Percentiles rank a stretch among this genome's conserved stretches.
Evolutionary conservation across 306 rosid species (phyloP).

Genomic region (Clitoria ternatea): DNA sequence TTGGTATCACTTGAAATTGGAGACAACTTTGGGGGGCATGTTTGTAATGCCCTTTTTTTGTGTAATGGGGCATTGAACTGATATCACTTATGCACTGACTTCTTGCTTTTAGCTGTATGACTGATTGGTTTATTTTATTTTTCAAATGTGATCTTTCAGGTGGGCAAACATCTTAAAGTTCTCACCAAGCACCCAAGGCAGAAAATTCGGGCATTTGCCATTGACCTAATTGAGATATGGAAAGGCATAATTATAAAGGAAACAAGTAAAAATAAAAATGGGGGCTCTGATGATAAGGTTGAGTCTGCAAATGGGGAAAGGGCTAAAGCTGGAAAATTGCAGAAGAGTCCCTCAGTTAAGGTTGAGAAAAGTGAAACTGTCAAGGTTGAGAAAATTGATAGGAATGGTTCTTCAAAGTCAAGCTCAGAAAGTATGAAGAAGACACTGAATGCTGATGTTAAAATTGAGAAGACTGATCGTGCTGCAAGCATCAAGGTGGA

Average conservation of each 20-base stretch:
- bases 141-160: constrained; percentile 43
- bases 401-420: constrained; percentile 39
- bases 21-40: too few relatives aligned
- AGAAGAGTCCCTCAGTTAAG: constrained; percentile 52
- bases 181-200: constrained; percentile 81
- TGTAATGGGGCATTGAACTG: background rate
- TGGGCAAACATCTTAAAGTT: constrained; percentile 78
- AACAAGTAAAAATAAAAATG: constrained; percentile 63
- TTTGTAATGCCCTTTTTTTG: too few relatives aligned
- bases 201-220: constrained; percentile 67
- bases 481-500: constrained; percentile 58
- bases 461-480: constrained; percentile 42
- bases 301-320: constrained; percentile 48
- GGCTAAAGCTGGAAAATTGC: constrained; percentile 66
- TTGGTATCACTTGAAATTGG: background rate
- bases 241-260: constrained; percentile 74
- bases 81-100: background rate
- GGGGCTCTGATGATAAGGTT: constrained; percentile 44
- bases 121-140: background rate
- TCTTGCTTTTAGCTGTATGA: background rate
- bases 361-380: constrained; percentile 58
- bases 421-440: constrained; percentile 40
- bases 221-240: constrained; percentile 79
- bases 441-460: constrained; percentile 38
- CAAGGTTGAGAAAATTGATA: constrained; percentile 53